These are phyloP conservation scores for Obba rivulosa DNA, from an alignment of 768 basidiomycete species.

Conservation along the genomic window DNA sequence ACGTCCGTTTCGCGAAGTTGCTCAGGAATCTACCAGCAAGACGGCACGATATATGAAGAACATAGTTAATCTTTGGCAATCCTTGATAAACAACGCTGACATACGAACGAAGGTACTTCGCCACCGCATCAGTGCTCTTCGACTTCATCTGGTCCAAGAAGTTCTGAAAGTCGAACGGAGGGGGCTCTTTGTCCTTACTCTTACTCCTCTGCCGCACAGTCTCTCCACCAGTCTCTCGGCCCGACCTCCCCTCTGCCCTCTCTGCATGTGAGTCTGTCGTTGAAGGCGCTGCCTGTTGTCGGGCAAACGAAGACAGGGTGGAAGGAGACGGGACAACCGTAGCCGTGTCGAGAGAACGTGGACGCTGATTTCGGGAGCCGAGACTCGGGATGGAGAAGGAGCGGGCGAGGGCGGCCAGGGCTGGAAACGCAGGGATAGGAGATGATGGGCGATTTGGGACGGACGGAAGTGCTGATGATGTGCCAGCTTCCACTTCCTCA, in stretches of 20 bases:
- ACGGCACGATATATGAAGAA: neutral
- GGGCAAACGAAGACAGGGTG: slow-evolving; percentile 48
- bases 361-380: slow-evolving; percentile 34
- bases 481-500: neutral
- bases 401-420: slow-evolving; percentile 62
- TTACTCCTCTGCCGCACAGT: slow-evolving; percentile 11
- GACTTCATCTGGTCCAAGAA: slow-evolving; percentile 95
- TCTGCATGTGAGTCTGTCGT: neutral
- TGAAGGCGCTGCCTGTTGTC: slow-evolving; percentile 35
- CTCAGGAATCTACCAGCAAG: slow-evolving; percentile 74
- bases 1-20: slow-evolving; percentile 89
- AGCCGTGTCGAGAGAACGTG: slow-evolving; percentile 57
- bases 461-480: slow-evolving; percentile 21
- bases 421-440: slow-evolving; percentile 49
- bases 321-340: slow-evolving; percentile 52
- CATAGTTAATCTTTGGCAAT: neutral
- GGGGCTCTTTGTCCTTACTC: slow-evolving; percentile 28
- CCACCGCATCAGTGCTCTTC: slow-evolving; percentile 84
- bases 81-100: slow-evolving; percentile 29
- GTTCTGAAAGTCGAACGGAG: slow-evolving; percentile 85
- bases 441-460: slow-evolving; percentile 28
- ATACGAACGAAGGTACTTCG: slow-evolving; percentile 92
- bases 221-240: slow-evolving; percentile 12
- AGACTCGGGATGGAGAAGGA: slow-evolving; percentile 51
- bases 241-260: slow-evolving; percentile 11